Conservation (phyloP, 2,329 filamentous ascomycete genomes). For the Colletotrichum trifolii region DNA sequence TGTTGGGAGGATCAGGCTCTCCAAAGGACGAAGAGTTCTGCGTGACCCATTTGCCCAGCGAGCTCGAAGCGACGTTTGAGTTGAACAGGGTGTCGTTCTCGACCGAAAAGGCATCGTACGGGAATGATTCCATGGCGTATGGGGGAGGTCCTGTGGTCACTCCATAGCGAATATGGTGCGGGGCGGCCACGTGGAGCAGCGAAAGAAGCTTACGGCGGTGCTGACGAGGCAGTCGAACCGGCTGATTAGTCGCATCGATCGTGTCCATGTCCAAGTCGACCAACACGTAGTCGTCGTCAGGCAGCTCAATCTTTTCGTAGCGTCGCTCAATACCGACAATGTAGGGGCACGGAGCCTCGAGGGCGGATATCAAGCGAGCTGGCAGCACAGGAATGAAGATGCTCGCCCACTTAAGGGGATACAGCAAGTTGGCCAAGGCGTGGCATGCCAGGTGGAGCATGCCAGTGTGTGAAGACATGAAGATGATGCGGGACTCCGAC, state of each 20-base stretch:
- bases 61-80: conserved; percentile 74
- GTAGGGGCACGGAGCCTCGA: conserved; percentile 96
- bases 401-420: conserved; percentile 91
- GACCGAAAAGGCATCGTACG: conserved; percentile 88
- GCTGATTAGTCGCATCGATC: conserved; percentile 84
- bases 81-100: conserved; percentile 87
- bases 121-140: conserved; percentile 93
- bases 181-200: conserved; percentile 88
- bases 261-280: conserved; percentile 93
- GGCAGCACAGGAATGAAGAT: conserved; percentile 94
- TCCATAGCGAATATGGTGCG: conserved; percentile 87
- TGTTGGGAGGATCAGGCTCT: conserved; percentile 65
- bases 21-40: conserved; percentile 92
- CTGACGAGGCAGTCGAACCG: conserved; percentile 85
- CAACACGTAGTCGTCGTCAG: conserved; percentile 94
- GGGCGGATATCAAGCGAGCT: conserved; percentile 85
- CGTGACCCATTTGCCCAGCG: conserved; percentile 85
- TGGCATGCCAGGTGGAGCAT: conserved; percentile 96
- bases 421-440: conserved; percentile 86
- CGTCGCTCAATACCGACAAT: conserved; percentile 95
- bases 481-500: conserved; percentile 93
- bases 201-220: conserved; percentile 90
- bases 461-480: conserved; percentile 92
- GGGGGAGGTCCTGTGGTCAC: conserved; percentile 89
- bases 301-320: conserved; percentile 86